A percentile compares a stretch with the other conserved stretches of the same genome.
Evolutionary conservation across 306 rosid genomes (phyloP).

Genomic region (Hippophae gyantsensis): DNA sequence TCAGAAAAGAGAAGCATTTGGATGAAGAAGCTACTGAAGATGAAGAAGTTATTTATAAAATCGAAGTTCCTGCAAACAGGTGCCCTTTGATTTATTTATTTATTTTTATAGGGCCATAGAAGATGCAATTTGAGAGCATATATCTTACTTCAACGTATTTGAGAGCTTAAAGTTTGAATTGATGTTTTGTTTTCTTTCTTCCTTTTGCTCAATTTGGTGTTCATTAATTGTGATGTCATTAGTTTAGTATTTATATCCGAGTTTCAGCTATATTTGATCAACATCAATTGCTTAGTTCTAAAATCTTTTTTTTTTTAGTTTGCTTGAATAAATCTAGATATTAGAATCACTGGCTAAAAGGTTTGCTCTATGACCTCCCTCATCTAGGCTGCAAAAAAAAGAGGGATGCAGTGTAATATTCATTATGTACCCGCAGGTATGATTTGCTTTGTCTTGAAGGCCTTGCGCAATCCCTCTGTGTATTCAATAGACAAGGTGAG

Average conservation of each 20-base stretch:
- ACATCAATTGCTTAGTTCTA: background rate
- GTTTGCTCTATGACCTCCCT: background rate
- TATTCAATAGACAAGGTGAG: slow-evolving; percentile 46
- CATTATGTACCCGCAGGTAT: slow-evolving; percentile 38
- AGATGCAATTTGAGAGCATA: too few species aligned
- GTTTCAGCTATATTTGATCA: background rate
- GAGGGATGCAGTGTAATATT: background rate
- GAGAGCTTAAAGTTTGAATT: background rate
- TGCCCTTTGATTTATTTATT: slow-evolving; percentile 1
- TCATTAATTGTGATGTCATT: background rate
- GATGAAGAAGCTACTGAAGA: slow-evolving; percentile 44
- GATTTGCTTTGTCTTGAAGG: slow-evolving; percentile 95
- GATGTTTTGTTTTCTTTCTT: background rate
- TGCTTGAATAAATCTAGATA: background rate
- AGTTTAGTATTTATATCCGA: background rate
- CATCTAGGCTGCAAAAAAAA: background rate
- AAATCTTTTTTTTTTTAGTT: background rate
- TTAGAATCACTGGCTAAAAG: too few species aligned
- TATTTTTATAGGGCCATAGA: too few species aligned
- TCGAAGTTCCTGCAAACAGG: slow-evolving; percentile 91
- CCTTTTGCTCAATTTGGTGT: background rate
- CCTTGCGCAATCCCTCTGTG: slow-evolving; percentile 70
- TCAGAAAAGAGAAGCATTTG: slow-evolving; percentile 75
- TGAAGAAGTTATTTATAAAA: slow-evolving; percentile 57
- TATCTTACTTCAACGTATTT: background rate